Conservation (phyloP, 163 green algal species). For the Scenedesmus sp. region DNA sequence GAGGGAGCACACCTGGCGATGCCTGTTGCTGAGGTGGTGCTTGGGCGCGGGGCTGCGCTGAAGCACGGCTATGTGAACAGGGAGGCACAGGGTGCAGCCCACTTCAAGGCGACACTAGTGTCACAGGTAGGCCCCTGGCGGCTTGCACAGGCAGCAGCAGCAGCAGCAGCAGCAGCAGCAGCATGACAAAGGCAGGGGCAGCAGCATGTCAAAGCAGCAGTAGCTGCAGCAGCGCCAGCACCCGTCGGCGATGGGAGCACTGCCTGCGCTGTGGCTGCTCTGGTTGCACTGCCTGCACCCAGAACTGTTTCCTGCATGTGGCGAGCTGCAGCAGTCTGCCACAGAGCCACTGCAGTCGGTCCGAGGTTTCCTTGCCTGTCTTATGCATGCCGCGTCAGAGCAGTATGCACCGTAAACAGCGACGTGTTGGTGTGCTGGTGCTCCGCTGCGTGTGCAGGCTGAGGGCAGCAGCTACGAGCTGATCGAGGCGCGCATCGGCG, state of each 20-base stretch:
- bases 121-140: slow-evolving; percentile 58
- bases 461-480: slow-evolving; percentile 84
- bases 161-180: not conserved
- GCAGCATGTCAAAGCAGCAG: too few species aligned
- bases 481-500: slow-evolving; percentile 85
- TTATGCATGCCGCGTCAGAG: too few species aligned
- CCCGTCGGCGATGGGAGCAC: not conserved
- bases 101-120: slow-evolving; percentile 88
- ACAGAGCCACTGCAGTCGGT: too few species aligned
- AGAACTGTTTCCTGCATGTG: not conserved
- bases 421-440: too few species aligned
- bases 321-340: not conserved
- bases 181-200: not conserved
- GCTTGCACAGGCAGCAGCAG: slow-evolving; percentile 58
- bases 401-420: too few species aligned
- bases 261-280: not conserved
- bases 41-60: slow-evolving; percentile 66
- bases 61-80: slow-evolving; percentile 70
- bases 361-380: too few species aligned
- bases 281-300: not conserved
- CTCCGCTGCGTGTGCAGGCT: slow-evolving; percentile 65
- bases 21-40: slow-evolving; percentile 79
- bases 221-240: not conserved
- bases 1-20: slow-evolving; percentile 70
- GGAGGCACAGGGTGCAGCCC: slow-evolving; percentile 67